phyloP scores from a whole-genome alignment of 257 asterid species.

The Forsythia viridissima region DNA sequence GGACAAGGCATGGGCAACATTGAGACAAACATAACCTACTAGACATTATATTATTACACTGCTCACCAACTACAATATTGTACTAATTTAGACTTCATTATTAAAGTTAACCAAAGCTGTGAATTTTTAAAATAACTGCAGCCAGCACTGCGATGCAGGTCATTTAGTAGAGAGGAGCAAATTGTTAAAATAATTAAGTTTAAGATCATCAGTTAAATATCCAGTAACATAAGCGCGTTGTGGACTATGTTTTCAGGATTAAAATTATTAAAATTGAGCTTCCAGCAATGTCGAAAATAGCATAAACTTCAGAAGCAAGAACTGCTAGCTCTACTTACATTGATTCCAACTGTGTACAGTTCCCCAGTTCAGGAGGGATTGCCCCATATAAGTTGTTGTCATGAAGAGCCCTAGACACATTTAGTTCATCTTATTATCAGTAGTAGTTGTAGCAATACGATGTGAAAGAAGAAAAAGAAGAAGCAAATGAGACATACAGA shows the following conservation, averaged over 20 bases:
- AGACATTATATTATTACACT: conserved; percentile 17
- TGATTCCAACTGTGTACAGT: conserved; percentile 79
- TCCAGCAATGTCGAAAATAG: conserved; percentile 17
- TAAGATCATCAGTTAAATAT: conserved; percentile 6
- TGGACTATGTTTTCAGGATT: conserved; percentile 11
- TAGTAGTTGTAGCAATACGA: conserved; percentile 16
- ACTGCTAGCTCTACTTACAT: conserved; percentile 56
- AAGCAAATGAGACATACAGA: conserved; percentile 58
- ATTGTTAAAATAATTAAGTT: neutral
- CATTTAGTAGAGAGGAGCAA: conserved; percentile 4
- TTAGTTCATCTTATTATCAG: conserved; percentile 33
- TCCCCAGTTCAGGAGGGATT: conserved; percentile 87
- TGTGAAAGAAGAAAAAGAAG: conserved; percentile 1
- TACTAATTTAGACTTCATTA: neutral
- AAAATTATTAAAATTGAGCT: conserved; percentile 5
- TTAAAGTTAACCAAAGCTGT: neutral
- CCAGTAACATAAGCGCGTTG: neutral
- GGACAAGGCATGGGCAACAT: conserved; percentile 6
- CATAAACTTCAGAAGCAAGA: conserved; percentile 10
- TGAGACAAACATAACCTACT: conserved; percentile 12
- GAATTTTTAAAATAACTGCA: neutral
- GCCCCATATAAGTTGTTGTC: conserved; percentile 84
- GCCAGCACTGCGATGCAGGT: conserved; percentile 4
- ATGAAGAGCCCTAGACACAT: conserved; percentile 71
- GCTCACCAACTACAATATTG: neutral